Evolutionary conservation across 2,329 filamentous ascomycete species (phyloP).

Genomic region (Dendryphion nanum): DNA sequence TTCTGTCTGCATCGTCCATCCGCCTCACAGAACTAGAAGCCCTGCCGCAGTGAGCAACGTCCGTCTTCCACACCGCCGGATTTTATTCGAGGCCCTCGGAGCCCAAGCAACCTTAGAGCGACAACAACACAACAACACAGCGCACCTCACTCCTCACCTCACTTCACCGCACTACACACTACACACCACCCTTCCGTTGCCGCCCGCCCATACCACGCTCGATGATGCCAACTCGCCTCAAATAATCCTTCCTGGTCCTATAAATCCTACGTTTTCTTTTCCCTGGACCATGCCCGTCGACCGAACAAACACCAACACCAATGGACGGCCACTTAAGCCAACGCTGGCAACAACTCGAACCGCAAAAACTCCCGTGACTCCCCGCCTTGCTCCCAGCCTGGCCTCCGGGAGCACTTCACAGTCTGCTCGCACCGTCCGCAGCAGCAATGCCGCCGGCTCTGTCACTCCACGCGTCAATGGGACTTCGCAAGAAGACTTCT

Average conservation of each 20-base stretch:
- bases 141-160: too few species aligned
- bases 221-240: background rate
- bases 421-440: constrained; percentile 25
- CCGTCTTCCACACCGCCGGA: too few species aligned
- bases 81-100: too few species aligned
- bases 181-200: background rate
- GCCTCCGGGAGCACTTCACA: constrained; percentile 32
- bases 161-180: too few species aligned
- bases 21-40: too few species aligned
- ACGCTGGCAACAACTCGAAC: constrained; percentile 63
- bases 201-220: too few species aligned
- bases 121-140: too few species aligned
- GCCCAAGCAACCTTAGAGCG: too few species aligned
- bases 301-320: constrained; percentile 46
- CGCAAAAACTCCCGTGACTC: constrained; percentile 57
- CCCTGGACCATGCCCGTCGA: constrained; percentile 39
- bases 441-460: constrained; percentile 18
- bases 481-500: constrained; percentile 49
- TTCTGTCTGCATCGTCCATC: too few species aligned
- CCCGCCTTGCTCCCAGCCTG: constrained; percentile 52
- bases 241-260: too few species aligned
- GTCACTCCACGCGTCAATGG: constrained; percentile 32
- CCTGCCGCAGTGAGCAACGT: too few species aligned
- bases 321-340: constrained; percentile 64
- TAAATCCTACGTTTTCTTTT: too few species aligned